A percentile compares a stretch with the other conserved stretches of the same genome.
Evolutionary conservation across 208 protist genomes (phyloP).

Genomic region (Trypanosomatidae sp.): DNA sequence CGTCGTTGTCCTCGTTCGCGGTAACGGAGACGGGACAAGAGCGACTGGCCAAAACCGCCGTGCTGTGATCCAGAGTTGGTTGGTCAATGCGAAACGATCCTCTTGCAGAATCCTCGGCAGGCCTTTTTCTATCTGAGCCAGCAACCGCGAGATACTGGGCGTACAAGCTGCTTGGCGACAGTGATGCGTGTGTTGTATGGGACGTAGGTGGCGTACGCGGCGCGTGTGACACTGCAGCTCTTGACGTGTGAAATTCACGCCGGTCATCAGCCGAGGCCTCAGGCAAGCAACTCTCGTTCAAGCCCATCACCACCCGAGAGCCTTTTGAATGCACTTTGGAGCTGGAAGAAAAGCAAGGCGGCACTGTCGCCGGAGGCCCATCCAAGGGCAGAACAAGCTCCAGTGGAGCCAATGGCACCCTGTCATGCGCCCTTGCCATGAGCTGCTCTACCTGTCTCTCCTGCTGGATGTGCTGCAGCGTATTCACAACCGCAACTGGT

Average conservation of each 20-base stretch:
- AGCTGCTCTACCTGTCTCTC: conserved; percentile 53
- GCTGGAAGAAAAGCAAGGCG: conserved; percentile 2
- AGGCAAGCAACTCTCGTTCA: conserved; percentile 36
- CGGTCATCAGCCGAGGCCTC: not conserved
- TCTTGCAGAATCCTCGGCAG: not conserved
- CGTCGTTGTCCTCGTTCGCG: conserved; percentile 7
- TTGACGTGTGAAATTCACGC: not conserved
- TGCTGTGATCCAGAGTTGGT: not conserved
- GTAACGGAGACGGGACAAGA: not conserved
- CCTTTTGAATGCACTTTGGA: not conserved
- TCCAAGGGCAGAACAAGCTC: conserved; percentile 46
- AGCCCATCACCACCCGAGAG: conserved; percentile 17
- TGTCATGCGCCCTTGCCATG: conserved; percentile 33
- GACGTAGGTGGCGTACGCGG: not conserved
- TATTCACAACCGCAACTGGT: conserved; percentile 35
- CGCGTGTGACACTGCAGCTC: not conserved
- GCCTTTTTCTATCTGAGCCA: not conserved
- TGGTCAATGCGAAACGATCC: not conserved
- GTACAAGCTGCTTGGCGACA: conserved; percentile 26
- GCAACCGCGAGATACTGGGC: conserved; percentile 39
- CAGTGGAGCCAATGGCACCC: conserved; percentile 35
- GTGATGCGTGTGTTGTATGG: not conserved
- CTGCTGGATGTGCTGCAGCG: conserved; percentile 57
- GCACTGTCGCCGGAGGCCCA: conserved; percentile 7
- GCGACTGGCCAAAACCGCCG: not conserved